Evolutionary conservation across 202 grass and related monocot genomes (phyloP).

Genomic region (Schoenoplectus triqueter): DNA sequence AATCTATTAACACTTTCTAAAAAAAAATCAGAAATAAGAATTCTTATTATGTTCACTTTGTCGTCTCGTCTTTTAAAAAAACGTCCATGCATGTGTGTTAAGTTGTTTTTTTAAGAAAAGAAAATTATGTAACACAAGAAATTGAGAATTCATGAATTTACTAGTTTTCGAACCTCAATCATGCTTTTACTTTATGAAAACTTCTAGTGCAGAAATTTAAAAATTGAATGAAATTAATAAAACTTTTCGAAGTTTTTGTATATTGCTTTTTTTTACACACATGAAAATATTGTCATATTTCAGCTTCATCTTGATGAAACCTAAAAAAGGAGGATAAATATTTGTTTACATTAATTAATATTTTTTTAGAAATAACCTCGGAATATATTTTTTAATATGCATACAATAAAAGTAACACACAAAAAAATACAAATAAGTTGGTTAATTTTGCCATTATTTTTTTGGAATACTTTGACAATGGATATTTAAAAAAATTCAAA

Average conservation of each 20-base stretch:
- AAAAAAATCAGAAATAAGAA: background rate
- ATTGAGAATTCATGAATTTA: background rate
- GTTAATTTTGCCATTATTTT: background rate
- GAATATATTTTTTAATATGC: background rate
- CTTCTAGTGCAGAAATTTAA: background rate
- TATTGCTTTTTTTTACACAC: background rate
- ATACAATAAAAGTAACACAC: background rate
- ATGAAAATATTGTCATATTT: background rate
- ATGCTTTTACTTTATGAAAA: background rate
- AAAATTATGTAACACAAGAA: background rate
- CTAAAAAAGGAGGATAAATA: background rate
- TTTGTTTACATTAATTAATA: too few relatives aligned
- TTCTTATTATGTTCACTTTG: background rate
- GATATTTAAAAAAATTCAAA: too few relatives aligned
- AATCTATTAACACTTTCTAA: too few relatives aligned
- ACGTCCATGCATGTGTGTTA: background rate
- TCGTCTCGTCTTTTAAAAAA: background rate
- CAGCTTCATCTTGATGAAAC: background rate
- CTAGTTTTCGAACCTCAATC: background rate
- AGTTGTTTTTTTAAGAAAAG: background rate
- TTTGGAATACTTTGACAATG: too few relatives aligned
- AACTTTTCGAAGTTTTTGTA: background rate
- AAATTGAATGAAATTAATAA: background rate
- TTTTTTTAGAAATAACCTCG: background rate
- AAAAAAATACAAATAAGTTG: background rate